Evolutionary conservation across 139 green algal genomes (phyloP), one percentile per base, ranked within the genome.

Genomic region (Chlorella sorokiniana): DNA sequence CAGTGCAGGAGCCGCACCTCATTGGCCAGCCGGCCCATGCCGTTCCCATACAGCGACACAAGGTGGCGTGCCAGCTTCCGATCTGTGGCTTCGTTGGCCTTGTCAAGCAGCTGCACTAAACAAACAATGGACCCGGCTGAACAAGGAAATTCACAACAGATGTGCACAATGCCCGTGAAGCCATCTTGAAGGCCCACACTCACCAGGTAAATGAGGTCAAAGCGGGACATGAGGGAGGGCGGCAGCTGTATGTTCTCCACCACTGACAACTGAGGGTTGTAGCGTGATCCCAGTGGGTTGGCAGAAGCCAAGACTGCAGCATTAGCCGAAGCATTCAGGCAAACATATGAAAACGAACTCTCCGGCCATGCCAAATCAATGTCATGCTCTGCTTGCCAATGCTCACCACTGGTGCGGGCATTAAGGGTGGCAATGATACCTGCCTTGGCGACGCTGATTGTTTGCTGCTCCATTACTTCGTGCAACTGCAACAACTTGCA

Each of bases 391-490:
- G 25, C 37, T 8, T 71, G 35, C 8, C 18, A 3, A 33, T n/a
- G 48, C 75, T 16, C 67, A 77, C 78, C 78, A 35, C 45, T 69
- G 41, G 95, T 98, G 75, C 97, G 92, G 8, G 97, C 97, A 86
- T 99, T 99, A 20, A 99, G 92, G 3, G 94, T 97, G 33, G 92
- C 94, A 79, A 99, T 98, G 87, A 99, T 98, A 48, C 97, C 97
- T 0, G 96, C 96, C 93, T 99, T 99, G 83, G 97, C 97, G 62
- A 99, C 91, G 0, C 89, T 96, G 65, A 99, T 95, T 16, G 96
- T 99, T 90, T 99, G 96, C 92, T 99, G 96, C 92, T 99, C 96
- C 96, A 99, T 99, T 62, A 98, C 96, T 86, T 98, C 92, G 69
- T 95, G 93, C 82, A 97, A 84, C 88, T 93, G 86, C 80, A 76